A percentile compares a stretch with the other conserved stretches of the same genome.
Conservation (phyloP, 208 protist genomes). For the Trypanosoma cruzi region DNA sequence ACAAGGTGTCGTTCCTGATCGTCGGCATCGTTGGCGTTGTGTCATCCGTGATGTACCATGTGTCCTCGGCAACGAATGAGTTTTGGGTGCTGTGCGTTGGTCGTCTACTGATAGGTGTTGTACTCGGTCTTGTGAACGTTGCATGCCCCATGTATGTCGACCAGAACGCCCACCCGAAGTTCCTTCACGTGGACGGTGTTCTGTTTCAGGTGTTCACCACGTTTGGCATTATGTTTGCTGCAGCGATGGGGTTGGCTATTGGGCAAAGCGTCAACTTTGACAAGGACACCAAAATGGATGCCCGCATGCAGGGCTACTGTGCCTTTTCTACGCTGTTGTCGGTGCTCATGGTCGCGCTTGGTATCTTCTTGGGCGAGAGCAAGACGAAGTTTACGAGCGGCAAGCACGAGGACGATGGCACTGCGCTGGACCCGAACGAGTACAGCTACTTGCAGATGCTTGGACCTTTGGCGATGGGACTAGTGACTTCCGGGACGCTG, state of each 20-base stretch:
- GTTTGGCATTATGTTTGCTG: slow-evolving; percentile 83
- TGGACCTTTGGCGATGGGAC: slow-evolving; percentile 46
- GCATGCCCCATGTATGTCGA: slow-evolving; percentile 77
- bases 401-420: slow-evolving; percentile 19
- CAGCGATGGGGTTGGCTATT: slow-evolving; percentile 57
- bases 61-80: too few relatives aligned
- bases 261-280: slow-evolving; percentile 46
- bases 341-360: slow-evolving; percentile 45
- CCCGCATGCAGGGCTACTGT: slow-evolving; percentile 69
- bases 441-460: slow-evolving; percentile 54
- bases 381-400: slow-evolving; percentile 9
- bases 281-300: slow-evolving; percentile 45
- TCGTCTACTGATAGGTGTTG: slow-evolving; percentile 76
- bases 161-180: slow-evolving; percentile 64
- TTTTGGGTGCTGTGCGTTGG: too few relatives aligned
- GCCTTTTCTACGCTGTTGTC: slow-evolving; percentile 67
- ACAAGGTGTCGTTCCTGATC: too few relatives aligned
- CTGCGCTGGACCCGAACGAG: slow-evolving; percentile 42
- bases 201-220: slow-evolving; percentile 85
- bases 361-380: slow-evolving; percentile 35
- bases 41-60: too few relatives aligned
- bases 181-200: slow-evolving; percentile 60
- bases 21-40: too few relatives aligned
- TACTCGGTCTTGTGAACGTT: slow-evolving; percentile 63
- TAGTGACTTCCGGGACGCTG: slow-evolving; percentile 55